Evolutionary conservation across 768 basidiomycete species (phyloP), one percentile per base, ranked within the genome.

Genomic region (Scleroderma bovista): DNA sequence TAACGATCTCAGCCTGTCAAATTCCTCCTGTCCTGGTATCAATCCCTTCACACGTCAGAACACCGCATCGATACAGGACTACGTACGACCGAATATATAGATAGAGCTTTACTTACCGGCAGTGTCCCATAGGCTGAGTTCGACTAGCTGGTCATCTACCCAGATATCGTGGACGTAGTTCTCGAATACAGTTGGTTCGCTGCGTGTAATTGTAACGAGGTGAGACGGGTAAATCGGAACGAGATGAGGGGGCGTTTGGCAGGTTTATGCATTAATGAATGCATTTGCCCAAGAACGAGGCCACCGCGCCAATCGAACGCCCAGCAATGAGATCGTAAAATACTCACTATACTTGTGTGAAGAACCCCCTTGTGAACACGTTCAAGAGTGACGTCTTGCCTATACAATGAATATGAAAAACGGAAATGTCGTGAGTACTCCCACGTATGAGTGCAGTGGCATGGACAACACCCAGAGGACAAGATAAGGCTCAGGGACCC

Each of bases 41-140:
- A 34, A 17, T 40, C 41, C 50, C 70, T 66, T 73, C 57, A 58
- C 55, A 47, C 60, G 63, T 67, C 61, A 66, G 54, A 66, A 53
- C 49, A 55, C 48, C 39, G 46, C 43, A 38, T 37, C 44, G 47
- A 42, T 31, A 16, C n/a, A 47, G 22, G 44, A 44, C 48, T 24
- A 34, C 22, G 20, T 50, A 24, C 17, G 51, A 31, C 48, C 44
- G 36, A 39, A 43, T 12, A 46, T 10, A 24, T 8, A 16, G 31
- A 43, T 32, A 19, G 42, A 36, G 49, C 20, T 23, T 38, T 51
- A 36, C 63, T 51, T 58, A 93, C 95, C 94, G 40, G 95, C 95
- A 40, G 95, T 98, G 65, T 98, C 95, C 95, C 95, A 98, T 55
- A 98, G 64, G 64, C 92, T 91, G 39, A 99, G 75, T 62, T 98